A percentile compares a stretch with the other conserved stretches of the same genome.
Conservation (phyloP, 495 filamentous ascomycete genomes). For the Aspergillus affinis region DNA sequence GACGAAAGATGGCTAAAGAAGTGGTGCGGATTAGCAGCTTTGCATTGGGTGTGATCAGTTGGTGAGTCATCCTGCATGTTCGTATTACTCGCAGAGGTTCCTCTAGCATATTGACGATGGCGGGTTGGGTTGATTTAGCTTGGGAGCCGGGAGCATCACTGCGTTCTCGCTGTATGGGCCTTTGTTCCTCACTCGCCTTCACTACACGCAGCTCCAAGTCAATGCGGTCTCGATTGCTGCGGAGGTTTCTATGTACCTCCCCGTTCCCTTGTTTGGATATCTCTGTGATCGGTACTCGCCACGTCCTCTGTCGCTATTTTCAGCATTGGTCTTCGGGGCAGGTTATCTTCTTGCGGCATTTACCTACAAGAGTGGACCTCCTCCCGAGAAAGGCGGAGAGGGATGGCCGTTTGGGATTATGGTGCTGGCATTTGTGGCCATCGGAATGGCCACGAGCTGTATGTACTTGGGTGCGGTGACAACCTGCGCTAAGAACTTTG, state of each 20-base stretch:
- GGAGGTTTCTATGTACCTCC: constrained; percentile 83
- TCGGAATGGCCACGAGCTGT: constrained; percentile 78
- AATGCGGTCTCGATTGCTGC: constrained; percentile 84
- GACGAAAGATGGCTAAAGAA: constrained; percentile 50
- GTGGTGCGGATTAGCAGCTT: constrained; percentile 56
- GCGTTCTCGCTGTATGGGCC: constrained; percentile 91
- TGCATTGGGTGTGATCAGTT: constrained; percentile 59
- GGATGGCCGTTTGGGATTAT: constrained; percentile 78
- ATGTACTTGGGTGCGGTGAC: constrained; percentile 89
- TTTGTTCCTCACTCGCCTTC: constrained; percentile 76
- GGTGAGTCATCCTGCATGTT: constrained; percentile 33
- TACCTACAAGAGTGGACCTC: constrained; percentile 65
- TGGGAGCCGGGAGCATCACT: constrained; percentile 82
- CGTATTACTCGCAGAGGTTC: neutral
- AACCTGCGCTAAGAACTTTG: constrained; percentile 97
- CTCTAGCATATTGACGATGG: neutral
- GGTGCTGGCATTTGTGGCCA: constrained; percentile 75
- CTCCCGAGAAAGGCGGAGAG: constrained; percentile 52
- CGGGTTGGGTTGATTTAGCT: constrained; percentile 30
- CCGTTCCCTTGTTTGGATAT: constrained; percentile 84
- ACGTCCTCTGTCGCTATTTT: constrained; percentile 66
- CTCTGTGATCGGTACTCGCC: constrained; percentile 86
- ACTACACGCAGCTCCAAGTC: constrained; percentile 86
- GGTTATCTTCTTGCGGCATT: constrained; percentile 85
- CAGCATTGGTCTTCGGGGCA: constrained; percentile 68